Percentiles rank a stretch among this genome's conserved stretches.
phyloP scores from a whole-genome alignment of 176 grass and related monocot species.

The Microstegium vimineum region DNA sequence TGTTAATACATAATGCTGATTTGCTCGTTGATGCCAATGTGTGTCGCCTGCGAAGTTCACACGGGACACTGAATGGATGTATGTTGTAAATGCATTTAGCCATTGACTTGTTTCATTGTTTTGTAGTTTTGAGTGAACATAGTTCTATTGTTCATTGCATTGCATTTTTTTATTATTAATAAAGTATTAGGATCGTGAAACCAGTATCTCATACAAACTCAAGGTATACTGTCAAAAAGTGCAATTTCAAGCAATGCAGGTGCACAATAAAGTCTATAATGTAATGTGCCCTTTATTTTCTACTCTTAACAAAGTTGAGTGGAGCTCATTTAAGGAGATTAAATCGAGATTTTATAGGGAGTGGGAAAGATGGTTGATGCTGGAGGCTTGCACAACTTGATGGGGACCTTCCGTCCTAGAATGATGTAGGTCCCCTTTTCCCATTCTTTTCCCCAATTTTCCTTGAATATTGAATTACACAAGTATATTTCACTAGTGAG shows the following conservation, averaged over 20 bases:
- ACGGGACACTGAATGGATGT: background rate
- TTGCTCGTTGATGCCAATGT: background rate
- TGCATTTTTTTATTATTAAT: background rate
- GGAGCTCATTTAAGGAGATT: conserved; percentile 35
- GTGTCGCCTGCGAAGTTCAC: background rate
- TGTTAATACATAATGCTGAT: background rate
- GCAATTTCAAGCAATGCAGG: background rate
- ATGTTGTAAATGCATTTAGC: background rate
- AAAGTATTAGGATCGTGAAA: background rate
- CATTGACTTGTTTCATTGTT: background rate
- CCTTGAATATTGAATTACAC: conserved; percentile 5
- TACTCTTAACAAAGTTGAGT: background rate
- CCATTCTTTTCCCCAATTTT: background rate
- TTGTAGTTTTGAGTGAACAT: background rate
- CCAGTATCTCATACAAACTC: background rate
- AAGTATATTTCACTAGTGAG: background rate
- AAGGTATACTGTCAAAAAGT: background rate
- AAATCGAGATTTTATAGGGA: conserved; percentile 94
- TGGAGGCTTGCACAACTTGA: conserved; percentile 53
- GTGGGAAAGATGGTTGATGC: conserved; percentile 96
- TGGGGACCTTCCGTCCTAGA: conserved; percentile 50
- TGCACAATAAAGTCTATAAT: background rate
- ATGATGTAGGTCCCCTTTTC: conserved; percentile 73
- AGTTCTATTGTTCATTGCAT: background rate
- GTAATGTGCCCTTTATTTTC: background rate